These are phyloP conservation scores for Xylaria sp. DNA, from an alignment of 2,329 filamentous ascomycete genomes.

Conservation along the genomic window DNA sequence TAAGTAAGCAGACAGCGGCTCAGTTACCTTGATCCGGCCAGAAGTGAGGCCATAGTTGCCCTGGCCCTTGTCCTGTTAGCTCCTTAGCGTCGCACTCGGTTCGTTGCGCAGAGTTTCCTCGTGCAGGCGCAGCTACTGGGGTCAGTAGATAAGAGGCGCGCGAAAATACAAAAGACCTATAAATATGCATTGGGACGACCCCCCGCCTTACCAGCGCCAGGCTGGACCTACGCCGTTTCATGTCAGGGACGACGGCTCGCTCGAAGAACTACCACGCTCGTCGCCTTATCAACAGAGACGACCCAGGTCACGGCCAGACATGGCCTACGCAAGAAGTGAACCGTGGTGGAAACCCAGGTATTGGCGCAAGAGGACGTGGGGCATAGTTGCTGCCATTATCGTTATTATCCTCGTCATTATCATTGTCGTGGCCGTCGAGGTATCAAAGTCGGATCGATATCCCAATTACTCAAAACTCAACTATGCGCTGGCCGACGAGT, in stretches of 20 bases:
- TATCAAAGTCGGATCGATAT: conserved; percentile 56
- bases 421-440: conserved; percentile 60
- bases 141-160: background rate
- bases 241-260: conserved; percentile 40
- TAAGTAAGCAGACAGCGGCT: conserved; percentile 3
- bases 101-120: background rate
- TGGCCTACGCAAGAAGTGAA: conserved; percentile 37
- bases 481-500: conserved; percentile 62
- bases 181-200: conserved; percentile 43
- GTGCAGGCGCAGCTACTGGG: background rate
- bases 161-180: conserved; percentile 38
- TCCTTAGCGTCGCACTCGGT: conserved; percentile 10
- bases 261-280: conserved; percentile 41
- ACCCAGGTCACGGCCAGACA: conserved; percentile 37
- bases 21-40: conserved; percentile 18
- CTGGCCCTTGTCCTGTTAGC: conserved; percentile 2
- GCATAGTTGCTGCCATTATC: conserved; percentile 53
- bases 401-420: conserved; percentile 59
- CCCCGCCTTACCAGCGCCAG: conserved; percentile 32
- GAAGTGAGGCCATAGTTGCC: conserved; percentile 17
- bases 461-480: conserved; percentile 60
- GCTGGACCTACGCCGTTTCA: conserved; percentile 42
- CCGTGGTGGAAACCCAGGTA: conserved; percentile 60
- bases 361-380: conserved; percentile 66
- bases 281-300: conserved; percentile 34